phyloP scores from a whole-genome alignment of 208 protist genomes.

The Leishmania mexicana region DNA sequence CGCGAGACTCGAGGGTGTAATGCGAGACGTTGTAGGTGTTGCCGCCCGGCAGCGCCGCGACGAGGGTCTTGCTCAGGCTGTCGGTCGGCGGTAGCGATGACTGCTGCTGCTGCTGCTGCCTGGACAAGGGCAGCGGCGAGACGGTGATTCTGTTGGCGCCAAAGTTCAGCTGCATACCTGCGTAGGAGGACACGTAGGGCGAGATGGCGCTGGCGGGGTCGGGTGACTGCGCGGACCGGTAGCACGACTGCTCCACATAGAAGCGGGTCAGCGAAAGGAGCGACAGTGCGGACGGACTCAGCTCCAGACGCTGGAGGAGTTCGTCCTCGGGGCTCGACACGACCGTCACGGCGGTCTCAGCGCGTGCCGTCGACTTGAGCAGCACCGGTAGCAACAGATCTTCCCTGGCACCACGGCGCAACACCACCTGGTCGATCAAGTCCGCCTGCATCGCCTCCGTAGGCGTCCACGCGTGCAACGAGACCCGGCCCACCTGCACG shows the following conservation, averaged over 20 bases:
- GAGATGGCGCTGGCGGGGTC: constrained; percentile 17
- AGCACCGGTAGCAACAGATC: constrained; percentile 48
- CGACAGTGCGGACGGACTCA: constrained; percentile 36
- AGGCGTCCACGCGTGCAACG: constrained; percentile 41
- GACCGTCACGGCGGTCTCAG: neutral
- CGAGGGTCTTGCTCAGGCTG: constrained; percentile 26
- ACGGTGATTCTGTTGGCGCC: constrained; percentile 12
- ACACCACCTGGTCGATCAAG: constrained; percentile 47
- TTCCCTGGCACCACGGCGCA: constrained; percentile 48
- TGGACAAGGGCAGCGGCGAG: constrained; percentile 14
- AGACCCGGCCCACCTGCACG: constrained; percentile 45
- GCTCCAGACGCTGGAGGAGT: constrained; percentile 49
- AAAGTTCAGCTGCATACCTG: constrained; percentile 32
- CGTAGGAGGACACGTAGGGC: constrained; percentile 31
- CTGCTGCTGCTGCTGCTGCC: neutral
- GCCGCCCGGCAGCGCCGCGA: constrained; percentile 38
- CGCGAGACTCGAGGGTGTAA: constrained; percentile 45
- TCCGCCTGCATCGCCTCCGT: constrained; percentile 32
- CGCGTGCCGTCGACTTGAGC: constrained; percentile 15
- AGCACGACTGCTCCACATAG: constrained; percentile 44
- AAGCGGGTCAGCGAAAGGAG: constrained; percentile 61
- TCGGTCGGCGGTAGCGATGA: constrained; percentile 7
- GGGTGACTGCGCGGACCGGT: neutral
- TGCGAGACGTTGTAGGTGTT: constrained; percentile 6
- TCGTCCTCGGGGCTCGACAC: constrained; percentile 20